These are phyloP conservation scores for Vaucheria bursata DNA, from an alignment of 352 stramenopile genomes.

Conservation along the genomic window DNA sequence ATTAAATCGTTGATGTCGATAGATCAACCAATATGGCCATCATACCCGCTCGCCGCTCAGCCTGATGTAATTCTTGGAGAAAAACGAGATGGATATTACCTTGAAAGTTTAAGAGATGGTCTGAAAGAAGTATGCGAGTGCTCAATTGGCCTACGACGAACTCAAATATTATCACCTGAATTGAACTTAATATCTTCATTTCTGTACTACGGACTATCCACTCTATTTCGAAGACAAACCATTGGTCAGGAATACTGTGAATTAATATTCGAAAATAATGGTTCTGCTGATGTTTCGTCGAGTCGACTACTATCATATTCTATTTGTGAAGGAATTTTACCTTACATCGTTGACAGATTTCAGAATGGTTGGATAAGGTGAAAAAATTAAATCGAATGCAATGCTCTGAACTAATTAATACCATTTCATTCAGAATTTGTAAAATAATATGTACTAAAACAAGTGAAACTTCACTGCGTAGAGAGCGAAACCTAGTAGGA, in stretches of 20 bases:
- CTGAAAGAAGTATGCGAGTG: constrained; percentile 22
- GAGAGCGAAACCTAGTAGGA: no score
- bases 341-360: neutral
- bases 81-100: constrained; percentile 40
- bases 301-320: neutral
- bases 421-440: no score
- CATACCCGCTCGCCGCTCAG: constrained; percentile 18
- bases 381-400: no score
- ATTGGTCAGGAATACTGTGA: constrained; percentile 44
- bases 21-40: constrained; percentile 59
- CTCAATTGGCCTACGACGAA: constrained; percentile 17
- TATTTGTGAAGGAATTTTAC: neutral
- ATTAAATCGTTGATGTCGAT: no score
- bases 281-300: neutral
- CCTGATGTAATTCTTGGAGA: constrained; percentile 32
- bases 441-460: no score
- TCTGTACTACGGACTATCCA: constrained; percentile 38
- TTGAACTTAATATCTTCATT: constrained; percentile 20
- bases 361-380: neutral
- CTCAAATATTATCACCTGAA: constrained; percentile 30
- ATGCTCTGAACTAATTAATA: no score
- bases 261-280: constrained; percentile 2
- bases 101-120: constrained; percentile 23
- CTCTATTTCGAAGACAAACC: constrained; percentile 26
- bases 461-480: no score